phyloP scores from a whole-genome alignment of 257 asterid species.

The Paulownia fortunei region DNA sequence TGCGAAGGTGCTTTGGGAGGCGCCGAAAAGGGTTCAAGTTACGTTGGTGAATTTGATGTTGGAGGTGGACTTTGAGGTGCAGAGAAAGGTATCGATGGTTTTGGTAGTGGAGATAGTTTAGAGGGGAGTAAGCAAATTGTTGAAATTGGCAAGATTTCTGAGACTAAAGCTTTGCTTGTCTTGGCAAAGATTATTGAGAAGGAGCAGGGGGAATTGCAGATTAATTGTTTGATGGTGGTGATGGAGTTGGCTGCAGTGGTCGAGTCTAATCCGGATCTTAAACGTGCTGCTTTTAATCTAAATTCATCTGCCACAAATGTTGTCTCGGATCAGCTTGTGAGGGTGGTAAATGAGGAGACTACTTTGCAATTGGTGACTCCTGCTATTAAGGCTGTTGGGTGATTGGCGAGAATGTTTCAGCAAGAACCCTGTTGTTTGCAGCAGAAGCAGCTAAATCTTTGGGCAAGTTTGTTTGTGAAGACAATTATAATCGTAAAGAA shows the following conservation, averaged over 20 bases:
- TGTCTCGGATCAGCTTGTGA: constrained; percentile 65
- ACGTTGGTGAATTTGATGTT: constrained; percentile 52
- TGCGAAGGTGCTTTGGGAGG: constrained; percentile 42
- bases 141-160: constrained; percentile 63
- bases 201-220: constrained; percentile 51
- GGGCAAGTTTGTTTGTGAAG: constrained; percentile 52
- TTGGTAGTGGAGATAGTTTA: constrained; percentile 21
- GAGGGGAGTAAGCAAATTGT: constrained; percentile 40
- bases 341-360: constrained; percentile 56
- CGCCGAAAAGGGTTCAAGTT: constrained; percentile 43
- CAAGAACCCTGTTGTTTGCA: constrained; percentile 34
- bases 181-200: constrained; percentile 60
- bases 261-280: constrained; percentile 48
- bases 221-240: constrained; percentile 49
- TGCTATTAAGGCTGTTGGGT: constrained; percentile 53
- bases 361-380: constrained; percentile 41
- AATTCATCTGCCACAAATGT: constrained; percentile 53
- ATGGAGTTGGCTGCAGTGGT: constrained; percentile 69
- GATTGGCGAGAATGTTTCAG: constrained; percentile 60
- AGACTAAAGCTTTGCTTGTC: constrained; percentile 60
- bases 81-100: constrained; percentile 26
- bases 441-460: constrained; percentile 55
- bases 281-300: constrained; percentile 56
- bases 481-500: constrained; percentile 53
- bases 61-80: constrained; percentile 49